A percentile compares a stretch with the other conserved stretches of the same genome.
These are phyloP conservation scores for Scutellaria galericulata DNA, from an alignment of 257 asterid genomes.

Conservation along the genomic window DNA sequence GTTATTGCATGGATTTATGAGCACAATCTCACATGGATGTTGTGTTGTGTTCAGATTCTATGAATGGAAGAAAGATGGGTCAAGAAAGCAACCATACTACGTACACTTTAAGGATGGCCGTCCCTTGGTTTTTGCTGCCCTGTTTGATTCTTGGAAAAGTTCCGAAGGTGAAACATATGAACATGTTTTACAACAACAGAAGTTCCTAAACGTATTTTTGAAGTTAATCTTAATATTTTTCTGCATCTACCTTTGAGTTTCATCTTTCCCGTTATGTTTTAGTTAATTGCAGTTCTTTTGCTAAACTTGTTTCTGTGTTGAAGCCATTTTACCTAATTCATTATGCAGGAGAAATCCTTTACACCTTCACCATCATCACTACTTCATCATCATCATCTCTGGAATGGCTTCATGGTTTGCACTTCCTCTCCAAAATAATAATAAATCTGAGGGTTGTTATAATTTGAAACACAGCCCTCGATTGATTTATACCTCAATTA, in stretches of 20 bases:
- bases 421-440: slow-evolving; percentile 11
- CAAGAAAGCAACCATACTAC: slow-evolving; percentile 89
- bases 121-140: slow-evolving; percentile 89
- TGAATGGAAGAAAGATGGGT: slow-evolving; percentile 95
- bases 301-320: slow-evolving; percentile 8
- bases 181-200: neutral
- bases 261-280: neutral
- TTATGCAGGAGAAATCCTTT: slow-evolving; percentile 71
- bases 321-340: slow-evolving; percentile 27
- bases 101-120: slow-evolving; percentile 79
- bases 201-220: neutral
- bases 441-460: slow-evolving; percentile 1
- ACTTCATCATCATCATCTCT: slow-evolving; percentile 79
- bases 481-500: neutral
- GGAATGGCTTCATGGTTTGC: slow-evolving; percentile 92
- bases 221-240: neutral
- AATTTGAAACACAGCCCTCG: neutral
- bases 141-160: slow-evolving; percentile 87
- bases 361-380: slow-evolving; percentile 88
- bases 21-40: slow-evolving; percentile 17
- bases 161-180: slow-evolving; percentile 61
- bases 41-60: slow-evolving; percentile 66
- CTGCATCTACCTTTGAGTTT: neutral
- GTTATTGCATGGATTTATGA: neutral
- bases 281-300: slow-evolving; percentile 3